Evolutionary conservation across 2,329 filamentous ascomycete genomes (phyloP).

Genomic region (Orbilia javanica): DNA sequence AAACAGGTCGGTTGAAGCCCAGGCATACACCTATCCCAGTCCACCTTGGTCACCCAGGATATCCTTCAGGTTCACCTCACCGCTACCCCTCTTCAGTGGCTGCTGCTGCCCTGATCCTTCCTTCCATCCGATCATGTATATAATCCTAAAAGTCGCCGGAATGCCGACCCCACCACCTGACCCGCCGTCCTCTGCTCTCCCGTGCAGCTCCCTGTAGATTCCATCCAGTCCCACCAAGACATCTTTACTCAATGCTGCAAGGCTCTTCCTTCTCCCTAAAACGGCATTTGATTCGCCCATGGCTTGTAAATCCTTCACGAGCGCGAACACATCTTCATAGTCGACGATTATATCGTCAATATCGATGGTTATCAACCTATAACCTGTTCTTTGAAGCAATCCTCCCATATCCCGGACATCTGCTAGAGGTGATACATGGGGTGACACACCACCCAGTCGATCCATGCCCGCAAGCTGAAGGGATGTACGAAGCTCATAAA

Average conservation of each 20-base stretch:
- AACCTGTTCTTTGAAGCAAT: conserved; percentile 85
- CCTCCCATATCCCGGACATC: conserved; percentile 93
- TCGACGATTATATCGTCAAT: conserved; percentile 97
- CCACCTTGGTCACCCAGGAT: conserved; percentile 70
- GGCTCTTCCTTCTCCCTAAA: conserved; percentile 81
- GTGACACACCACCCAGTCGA: conserved; percentile 87
- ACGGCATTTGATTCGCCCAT: conserved; percentile 97
- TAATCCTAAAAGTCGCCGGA: conserved; percentile 92
- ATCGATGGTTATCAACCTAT: conserved; percentile 95
- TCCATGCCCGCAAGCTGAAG: conserved; percentile 93
- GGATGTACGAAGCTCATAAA: conserved; percentile 93
- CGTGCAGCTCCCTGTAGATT: conserved; percentile 89
- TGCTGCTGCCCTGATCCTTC: conserved; percentile 81
- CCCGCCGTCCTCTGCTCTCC: conserved; percentile 74
- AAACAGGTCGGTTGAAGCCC: neutral
- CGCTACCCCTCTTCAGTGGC: conserved; percentile 85
- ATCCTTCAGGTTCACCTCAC: conserved; percentile 89
- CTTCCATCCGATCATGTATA: conserved; percentile 94
- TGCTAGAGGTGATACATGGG: conserved; percentile 89
- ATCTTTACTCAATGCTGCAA: conserved; percentile 76
- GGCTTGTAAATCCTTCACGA: conserved; percentile 93
- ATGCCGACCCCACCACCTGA: conserved; percentile 67
- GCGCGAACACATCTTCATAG: conserved; percentile 86
- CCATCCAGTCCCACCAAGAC: conserved; percentile 87
- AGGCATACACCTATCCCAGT: neutral